Conservation (phyloP, 2,329 filamentous ascomycete genomes). For the Aspergillus fructus region DNA sequence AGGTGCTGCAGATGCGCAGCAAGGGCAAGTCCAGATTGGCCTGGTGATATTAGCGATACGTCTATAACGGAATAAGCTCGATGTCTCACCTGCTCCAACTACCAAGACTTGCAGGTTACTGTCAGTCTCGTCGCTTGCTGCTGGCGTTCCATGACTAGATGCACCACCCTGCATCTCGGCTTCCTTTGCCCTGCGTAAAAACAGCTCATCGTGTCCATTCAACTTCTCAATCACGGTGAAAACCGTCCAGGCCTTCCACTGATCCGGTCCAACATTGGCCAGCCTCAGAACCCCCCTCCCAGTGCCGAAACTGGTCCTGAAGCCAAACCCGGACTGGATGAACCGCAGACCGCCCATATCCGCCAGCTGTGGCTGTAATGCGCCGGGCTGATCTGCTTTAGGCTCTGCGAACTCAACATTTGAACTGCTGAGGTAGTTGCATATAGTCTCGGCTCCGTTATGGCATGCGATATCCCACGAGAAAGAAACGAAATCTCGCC, state of each 20-base stretch:
- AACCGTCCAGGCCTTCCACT: not conserved
- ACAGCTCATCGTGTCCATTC: not conserved
- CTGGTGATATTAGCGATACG: not conserved
- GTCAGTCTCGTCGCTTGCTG: not conserved
- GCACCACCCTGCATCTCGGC: not conserved
- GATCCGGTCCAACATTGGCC: not conserved
- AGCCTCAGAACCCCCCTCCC: not conserved
- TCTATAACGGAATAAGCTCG: no score
- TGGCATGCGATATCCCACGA: not conserved
- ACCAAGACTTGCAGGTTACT: not conserved
- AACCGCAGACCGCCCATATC: not conserved
- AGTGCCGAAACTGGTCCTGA: not conserved
- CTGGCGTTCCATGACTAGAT: not conserved
- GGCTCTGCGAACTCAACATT: not conserved
- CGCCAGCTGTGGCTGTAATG: not conserved
- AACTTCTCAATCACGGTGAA: not conserved
- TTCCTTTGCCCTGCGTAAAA: not conserved
- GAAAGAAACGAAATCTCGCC: not conserved
- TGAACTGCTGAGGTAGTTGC: not conserved
- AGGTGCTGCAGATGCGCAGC: not conserved
- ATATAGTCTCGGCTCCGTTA: not conserved
- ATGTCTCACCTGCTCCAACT: not conserved
- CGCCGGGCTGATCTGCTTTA: not conserved
- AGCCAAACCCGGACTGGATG: not conserved
- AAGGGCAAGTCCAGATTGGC: not conserved